Evolutionary conservation across 208 protist genomes (phyloP).

Genomic region (Trypanosoma scelopori): DNA sequence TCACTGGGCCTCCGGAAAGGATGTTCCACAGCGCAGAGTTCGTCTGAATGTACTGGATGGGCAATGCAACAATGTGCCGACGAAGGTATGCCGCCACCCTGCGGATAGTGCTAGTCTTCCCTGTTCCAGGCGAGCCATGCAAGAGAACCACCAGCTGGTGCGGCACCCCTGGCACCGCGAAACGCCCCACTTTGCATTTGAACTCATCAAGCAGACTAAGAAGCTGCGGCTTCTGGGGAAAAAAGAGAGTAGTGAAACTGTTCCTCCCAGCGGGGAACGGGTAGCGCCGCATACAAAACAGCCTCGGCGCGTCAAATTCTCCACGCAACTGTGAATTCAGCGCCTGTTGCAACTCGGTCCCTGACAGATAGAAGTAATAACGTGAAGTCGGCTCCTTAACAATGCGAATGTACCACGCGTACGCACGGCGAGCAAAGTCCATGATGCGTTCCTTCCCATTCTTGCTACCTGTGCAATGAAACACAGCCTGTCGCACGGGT

Average conservation of each 20-base stretch:
- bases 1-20: constrained; percentile 28
- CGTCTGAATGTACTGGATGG: constrained; percentile 68
- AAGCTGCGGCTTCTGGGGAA: constrained; percentile 68
- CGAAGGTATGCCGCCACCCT: constrained; percentile 71
- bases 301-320: background rate
- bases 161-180: constrained; percentile 49
- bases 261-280: constrained; percentile 32
- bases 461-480: constrained; percentile 20
- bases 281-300: constrained; percentile 22
- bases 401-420: constrained; percentile 43
- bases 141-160: constrained; percentile 81
- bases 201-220: constrained; percentile 72
- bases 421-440: constrained; percentile 49
- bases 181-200: constrained; percentile 54
- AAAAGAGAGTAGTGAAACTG: constrained; percentile 82
- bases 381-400: constrained; percentile 23
- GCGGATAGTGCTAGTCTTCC: constrained; percentile 91
- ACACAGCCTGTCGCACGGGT: constrained; percentile 22
- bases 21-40: constrained; percentile 51
- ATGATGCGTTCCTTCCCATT: constrained; percentile 40
- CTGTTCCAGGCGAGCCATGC: constrained; percentile 92
- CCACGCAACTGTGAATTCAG: background rate
- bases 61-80: constrained; percentile 74
- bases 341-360: constrained; percentile 15
- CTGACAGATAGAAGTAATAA: constrained; percentile 49